These are phyloP conservation scores for Tricholoma hemisulphureum DNA, from an alignment of 768 basidiomycete species.

Conservation along the genomic window DNA sequence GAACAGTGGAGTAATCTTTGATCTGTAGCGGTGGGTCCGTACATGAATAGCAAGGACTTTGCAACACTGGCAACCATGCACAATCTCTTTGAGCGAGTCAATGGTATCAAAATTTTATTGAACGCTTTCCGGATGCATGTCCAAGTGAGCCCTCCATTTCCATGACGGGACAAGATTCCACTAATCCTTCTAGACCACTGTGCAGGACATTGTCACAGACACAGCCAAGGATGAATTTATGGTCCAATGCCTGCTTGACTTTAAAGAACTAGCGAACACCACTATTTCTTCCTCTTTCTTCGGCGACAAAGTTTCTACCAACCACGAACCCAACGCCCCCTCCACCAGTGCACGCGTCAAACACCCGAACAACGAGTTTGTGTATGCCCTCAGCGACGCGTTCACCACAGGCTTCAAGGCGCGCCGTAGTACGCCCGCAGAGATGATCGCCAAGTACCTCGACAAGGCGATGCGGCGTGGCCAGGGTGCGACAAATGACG, in stretches of 20 bases:
- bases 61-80: slow-evolving; percentile 54
- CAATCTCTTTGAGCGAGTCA: slow-evolving; percentile 57
- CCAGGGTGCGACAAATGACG: slow-evolving; percentile 65
- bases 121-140: slow-evolving; percentile 62
- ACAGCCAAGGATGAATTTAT: slow-evolving; percentile 65
- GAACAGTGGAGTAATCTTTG: not conserved
- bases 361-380: slow-evolving; percentile 58
- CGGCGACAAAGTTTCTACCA: slow-evolving; percentile 30
- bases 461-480: slow-evolving; percentile 85
- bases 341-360: slow-evolving; percentile 34
- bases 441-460: slow-evolving; percentile 92
- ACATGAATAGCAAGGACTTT: slow-evolving; percentile 48
- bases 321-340: slow-evolving; percentile 16
- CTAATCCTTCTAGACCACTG: slow-evolving; percentile 42
- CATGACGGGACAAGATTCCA: not conserved
- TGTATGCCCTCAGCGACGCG: slow-evolving; percentile 67
- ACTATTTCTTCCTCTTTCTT: slow-evolving; percentile 53
- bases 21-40: slow-evolving; percentile 48
- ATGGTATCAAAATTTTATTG: slow-evolving; percentile 51
- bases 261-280: slow-evolving; percentile 59
- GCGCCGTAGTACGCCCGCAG: slow-evolving; percentile 81
- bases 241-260: slow-evolving; percentile 68
- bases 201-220: slow-evolving; percentile 67
- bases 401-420: slow-evolving; percentile 74
- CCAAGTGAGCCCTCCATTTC: slow-evolving; percentile 38